These are phyloP conservation scores for Xylaria arbuscula DNA, from an alignment of 2,329 filamentous ascomycete genomes.

Conservation along the genomic window DNA sequence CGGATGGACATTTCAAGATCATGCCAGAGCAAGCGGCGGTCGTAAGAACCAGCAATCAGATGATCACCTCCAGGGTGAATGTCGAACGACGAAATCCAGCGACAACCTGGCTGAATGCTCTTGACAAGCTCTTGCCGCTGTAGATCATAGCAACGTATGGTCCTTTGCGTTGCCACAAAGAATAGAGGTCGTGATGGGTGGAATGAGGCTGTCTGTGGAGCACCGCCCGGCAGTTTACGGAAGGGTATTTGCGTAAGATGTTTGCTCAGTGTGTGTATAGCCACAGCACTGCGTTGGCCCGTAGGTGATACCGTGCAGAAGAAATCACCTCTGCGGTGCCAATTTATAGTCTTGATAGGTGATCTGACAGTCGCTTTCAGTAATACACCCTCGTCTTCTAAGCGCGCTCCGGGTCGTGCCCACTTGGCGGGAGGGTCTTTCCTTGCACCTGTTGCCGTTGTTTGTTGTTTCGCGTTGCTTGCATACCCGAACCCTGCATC, in stretches of 20 bases:
- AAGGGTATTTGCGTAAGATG: conserved; percentile 96
- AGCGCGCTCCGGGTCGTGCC: conserved; percentile 78
- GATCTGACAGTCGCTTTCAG: conserved; percentile 83
- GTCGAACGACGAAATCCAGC: conserved; percentile 93
- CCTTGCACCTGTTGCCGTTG: conserved; percentile 64
- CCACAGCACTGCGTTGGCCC: conserved; percentile 81
- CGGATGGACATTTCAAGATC: conserved; percentile 90
- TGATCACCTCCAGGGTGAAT: conserved; percentile 95
- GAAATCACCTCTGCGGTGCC: conserved; percentile 95
- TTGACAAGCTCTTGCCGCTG: conserved; percentile 92
- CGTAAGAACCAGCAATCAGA: conserved; percentile 92
- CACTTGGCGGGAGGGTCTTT: conserved; percentile 85
- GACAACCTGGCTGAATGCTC: conserved; percentile 90
- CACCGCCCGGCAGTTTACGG: conserved; percentile 73
- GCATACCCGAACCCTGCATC: conserved; percentile 95
- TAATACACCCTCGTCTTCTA: conserved; percentile 82
- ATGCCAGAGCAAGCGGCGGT: conserved; percentile 94
- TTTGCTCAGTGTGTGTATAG: conserved; percentile 94
- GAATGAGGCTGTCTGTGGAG: conserved; percentile 90
- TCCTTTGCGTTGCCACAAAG: conserved; percentile 94
- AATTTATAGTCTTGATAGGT: conserved; percentile 86
- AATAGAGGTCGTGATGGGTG: conserved; percentile 93
- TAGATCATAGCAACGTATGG: conserved; percentile 93
- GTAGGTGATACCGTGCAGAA: conserved; percentile 89
- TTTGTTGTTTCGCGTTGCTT: conserved; percentile 71